These are phyloP conservation scores for Phialocephala sp. DNA, from an alignment of 2,329 filamentous ascomycete species.

Conservation along the genomic window DNA sequence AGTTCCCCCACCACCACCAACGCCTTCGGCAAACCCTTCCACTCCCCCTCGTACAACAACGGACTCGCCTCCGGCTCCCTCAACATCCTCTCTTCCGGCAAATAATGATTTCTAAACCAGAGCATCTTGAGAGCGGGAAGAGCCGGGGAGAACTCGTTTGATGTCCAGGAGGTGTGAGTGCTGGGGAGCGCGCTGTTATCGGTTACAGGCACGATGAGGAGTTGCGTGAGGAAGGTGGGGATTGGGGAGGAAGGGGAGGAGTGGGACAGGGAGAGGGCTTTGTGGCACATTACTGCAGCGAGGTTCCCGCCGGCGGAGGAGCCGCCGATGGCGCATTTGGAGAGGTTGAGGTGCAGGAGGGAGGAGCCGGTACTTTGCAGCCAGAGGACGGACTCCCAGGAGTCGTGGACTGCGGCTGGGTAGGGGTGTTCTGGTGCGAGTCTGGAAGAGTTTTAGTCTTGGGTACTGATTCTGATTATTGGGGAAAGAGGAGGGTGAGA, in stretches of 20 bases:
- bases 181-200: slow-evolving; percentile 59
- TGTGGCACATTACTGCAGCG: slow-evolving; percentile 58
- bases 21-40: slow-evolving; percentile 55
- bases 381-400: slow-evolving; percentile 61
- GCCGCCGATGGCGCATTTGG: slow-evolving; percentile 54
- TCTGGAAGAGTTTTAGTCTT: slow-evolving; percentile 39
- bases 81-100: slow-evolving; percentile 54
- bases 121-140: slow-evolving; percentile 63
- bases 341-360: slow-evolving; percentile 48
- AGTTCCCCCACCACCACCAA: slow-evolving; percentile 60
- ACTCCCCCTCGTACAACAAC: slow-evolving; percentile 55
- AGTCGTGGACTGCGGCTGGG: slow-evolving; percentile 62
- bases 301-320: slow-evolving; percentile 60
- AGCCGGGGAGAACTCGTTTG: slow-evolving; percentile 57
- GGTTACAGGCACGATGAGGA: slow-evolving; percentile 62
- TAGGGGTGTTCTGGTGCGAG: slow-evolving; percentile 62
- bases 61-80: slow-evolving; percentile 59
- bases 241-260: slow-evolving; percentile 33
- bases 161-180: slow-evolving; percentile 54
- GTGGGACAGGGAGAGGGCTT: slow-evolving; percentile 40
- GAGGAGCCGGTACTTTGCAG: slow-evolving; percentile 32
- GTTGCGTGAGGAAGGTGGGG: slow-evolving; percentile 52
- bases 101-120: slow-evolving; percentile 64
- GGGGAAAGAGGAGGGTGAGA: neutral
- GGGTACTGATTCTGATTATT: neutral